Evolutionary conservation across 768 basidiomycete species (phyloP), one percentile per base, ranked within the genome.

Genomic region (Gloeostereum incarnatum): DNA sequence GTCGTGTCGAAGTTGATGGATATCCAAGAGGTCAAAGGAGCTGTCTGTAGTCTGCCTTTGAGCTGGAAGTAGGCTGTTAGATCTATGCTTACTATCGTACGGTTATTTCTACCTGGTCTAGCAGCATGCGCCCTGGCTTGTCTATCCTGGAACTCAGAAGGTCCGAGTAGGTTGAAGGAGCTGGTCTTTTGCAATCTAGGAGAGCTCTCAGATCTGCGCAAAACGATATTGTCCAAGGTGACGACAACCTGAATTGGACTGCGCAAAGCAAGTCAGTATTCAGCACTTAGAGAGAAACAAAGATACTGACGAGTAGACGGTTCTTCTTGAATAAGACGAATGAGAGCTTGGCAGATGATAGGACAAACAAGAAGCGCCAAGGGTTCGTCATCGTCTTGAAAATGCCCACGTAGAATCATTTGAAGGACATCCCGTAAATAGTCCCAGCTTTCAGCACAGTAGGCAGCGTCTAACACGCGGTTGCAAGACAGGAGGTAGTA

Each of bases 201-300:
- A 72, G 34, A 3, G 45, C 45, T 39, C 48, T 54, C 44, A 83
- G 46, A 31, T 62, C 57, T 5, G 54, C 51, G 36, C 51, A 52
- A 23, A 84, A 54, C 20, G 57, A 66, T 13, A 56, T 49, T 2
- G 74, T 69, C 71, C 78, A 79, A 2, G 73, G 72, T 11, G 74
- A 73, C 27, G 49, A 52, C 11, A 50, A 43, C 34, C 58, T 50
- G 35, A 53, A 58, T 19, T 45, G 47, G 16, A 40, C 60, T 63
- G 21, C 25, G 11, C 16, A 35, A 14, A 24, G 17, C 9, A 11
- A 13, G 17, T 18, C 19, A 34, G 25, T 18, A 41, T 33, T 14
- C 8, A 39, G 30, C 13, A 35, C 4, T 35, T n/a, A 11, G 19
- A 19, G n/a, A 35, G 33, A 9, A 35, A 14, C 19, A 18, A 35